phyloP scores from a whole-genome alignment of 225 moss, liverwort and hornwort species.

The Rhytidiadelphus loreus region DNA sequence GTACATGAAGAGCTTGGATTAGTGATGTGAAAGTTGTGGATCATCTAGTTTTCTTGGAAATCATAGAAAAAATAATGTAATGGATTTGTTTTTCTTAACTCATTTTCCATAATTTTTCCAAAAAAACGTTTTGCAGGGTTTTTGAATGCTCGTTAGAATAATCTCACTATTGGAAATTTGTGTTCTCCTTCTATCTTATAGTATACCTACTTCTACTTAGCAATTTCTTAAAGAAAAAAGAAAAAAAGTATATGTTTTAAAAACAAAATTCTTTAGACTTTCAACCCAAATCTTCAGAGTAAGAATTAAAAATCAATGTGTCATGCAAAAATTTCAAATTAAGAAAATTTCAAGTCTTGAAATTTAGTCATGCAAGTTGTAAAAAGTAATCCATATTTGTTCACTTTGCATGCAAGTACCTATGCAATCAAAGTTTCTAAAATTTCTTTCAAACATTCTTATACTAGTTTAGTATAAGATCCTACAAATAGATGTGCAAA shows the following conservation, averaged over 20 bases:
- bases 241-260: not conserved
- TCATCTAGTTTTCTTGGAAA: accelerated
- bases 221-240: no score
- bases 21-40: no score
- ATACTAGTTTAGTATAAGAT: no score
- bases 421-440: no score
- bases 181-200: not conserved
- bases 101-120: accelerated
- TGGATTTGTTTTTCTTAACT: accelerated
- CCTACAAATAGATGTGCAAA: not conserved
- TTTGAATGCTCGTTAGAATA: not conserved
- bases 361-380: not conserved
- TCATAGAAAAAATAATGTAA: not conserved
- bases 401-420: no score
- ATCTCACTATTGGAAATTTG: accelerated
- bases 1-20: no score
- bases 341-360: not conserved
- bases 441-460: no score
- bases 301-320: not conserved
- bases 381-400: no score
- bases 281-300: not conserved
- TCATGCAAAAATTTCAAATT: not conserved
- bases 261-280: not conserved
- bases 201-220: not conserved
- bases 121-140: accelerated